A percentile compares a stretch with the other conserved stretches of the same genome.
Evolutionary conservation across 805 yeast genomes (phyloP).

Genomic region (Candida incommunis): DNA sequence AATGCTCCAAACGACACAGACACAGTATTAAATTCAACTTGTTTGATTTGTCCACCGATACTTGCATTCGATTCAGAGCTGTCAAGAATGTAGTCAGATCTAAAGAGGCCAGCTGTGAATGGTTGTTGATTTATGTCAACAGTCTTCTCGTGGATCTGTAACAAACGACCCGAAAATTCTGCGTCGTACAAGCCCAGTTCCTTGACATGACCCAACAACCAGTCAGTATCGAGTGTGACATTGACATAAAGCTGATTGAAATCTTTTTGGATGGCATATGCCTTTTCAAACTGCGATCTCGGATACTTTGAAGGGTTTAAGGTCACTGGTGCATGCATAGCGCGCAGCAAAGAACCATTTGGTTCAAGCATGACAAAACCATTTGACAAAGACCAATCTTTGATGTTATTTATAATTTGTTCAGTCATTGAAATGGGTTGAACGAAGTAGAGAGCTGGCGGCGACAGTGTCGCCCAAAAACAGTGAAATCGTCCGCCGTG

Average conservation of each 20-base stretch:
- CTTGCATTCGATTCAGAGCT: constrained; percentile 17
- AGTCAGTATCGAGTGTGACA: constrained; percentile 41
- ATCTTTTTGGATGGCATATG: constrained; percentile 45
- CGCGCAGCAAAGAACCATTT: constrained; percentile 29
- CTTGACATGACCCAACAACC: constrained; percentile 46
- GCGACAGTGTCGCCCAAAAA: too few species aligned
- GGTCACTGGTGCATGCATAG: constrained; percentile 72
- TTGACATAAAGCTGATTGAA: constrained; percentile 67
- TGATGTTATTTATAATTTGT: constrained; percentile 23
- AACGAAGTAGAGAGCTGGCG: too few species aligned
- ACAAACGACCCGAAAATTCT: constrained; percentile 73
- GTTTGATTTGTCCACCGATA: constrained; percentile 47
- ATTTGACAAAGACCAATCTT: constrained; percentile 67
- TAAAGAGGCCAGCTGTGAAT: constrained; percentile 66
- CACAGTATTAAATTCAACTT: constrained; percentile 92
- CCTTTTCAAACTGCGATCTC: constrained; percentile 45
- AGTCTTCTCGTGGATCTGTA: constrained; percentile 34
- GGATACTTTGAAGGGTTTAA: constrained; percentile 87
- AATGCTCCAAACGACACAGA: constrained; percentile 93
- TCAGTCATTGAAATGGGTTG: too few species aligned
- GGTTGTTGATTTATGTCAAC: constrained; percentile 31
- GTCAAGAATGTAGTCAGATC: constrained; percentile 80
- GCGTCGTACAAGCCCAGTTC: constrained; percentile 35
- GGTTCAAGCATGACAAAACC: constrained; percentile 78
- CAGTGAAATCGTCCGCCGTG: too few species aligned